Evolutionary conservation across 2,329 filamentous ascomycete species (phyloP), one percentile per base, ranked within the genome.

Genomic region (Colletotrichum spinosum): DNA sequence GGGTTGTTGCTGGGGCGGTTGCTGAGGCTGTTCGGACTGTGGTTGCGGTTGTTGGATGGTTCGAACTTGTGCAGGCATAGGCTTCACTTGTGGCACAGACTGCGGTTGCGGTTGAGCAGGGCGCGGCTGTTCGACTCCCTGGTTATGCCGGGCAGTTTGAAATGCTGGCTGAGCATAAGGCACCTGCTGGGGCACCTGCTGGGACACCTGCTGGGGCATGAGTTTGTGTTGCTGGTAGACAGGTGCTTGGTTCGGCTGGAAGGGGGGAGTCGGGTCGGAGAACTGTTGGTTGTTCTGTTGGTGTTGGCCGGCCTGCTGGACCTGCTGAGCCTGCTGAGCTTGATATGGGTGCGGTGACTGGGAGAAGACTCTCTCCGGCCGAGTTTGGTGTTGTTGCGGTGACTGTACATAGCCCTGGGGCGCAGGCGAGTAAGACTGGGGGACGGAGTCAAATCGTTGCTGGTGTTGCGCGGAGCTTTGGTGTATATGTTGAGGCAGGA

Each of bases 381-480:
- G 52, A 17, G 68, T 56, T 45, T 68, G 60, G n/a, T 68, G 46
- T 34, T 68, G 65, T 62, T 68, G 57, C 62, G 72, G 66, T 69
- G 72, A 49, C 45, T 70, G 70, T 12, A 75, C 73, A 49, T 74
- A 74, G 6, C 69, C 71, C 12, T 78, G 77, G 13, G 64, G 50
- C 7, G 54, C 58, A 4, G 66, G 55, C 37, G 66, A 58, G 39
- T 57, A 69, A 5, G 61, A 44, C 41, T 68, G 68, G 11, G 56
- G 51, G n/a, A 59, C 52, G 2, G 58, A 34, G 6, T 69, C 68
- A 46, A 69, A 69, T 10, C 57, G 73, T 57, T 76, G 76, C 48
- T 76, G 77, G 11, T 78, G 70, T 8, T 77, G 73, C 12, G 75
- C 74, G 54, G 78, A 74, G 37, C 65, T 75, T 33, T 76, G 76